A percentile compares a stretch with the other conserved stretches of the same genome.
Evolutionary conservation across 176 grass and related monocot species (phyloP).

Genomic region (Raddia guianensis): DNA sequence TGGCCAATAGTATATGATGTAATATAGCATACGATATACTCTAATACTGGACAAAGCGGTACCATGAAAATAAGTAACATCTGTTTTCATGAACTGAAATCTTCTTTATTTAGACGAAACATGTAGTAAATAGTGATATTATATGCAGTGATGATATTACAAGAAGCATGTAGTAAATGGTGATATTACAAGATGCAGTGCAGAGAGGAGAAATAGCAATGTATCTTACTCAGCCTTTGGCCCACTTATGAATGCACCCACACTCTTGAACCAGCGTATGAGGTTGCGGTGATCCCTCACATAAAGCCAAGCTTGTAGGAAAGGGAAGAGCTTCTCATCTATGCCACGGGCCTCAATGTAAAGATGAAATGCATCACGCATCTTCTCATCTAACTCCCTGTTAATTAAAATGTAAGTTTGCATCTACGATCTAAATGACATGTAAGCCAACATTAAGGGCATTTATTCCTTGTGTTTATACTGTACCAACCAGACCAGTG

Average conservation of each 20-base stretch:
- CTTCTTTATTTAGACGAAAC: not conserved
- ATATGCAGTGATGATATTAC: not conserved
- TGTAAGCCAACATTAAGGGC: not conserved
- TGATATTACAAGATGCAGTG: not conserved
- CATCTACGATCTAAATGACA: not conserved
- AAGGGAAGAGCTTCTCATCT: slow-evolving; percentile 89
- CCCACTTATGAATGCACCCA: slow-evolving; percentile 66
- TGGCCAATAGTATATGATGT: not conserved
- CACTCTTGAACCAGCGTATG: slow-evolving; percentile 83
- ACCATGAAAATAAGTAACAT: not conserved
- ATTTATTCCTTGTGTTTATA: not conserved
- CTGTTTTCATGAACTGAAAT: not conserved
- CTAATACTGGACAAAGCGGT: not conserved
- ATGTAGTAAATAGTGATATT: not conserved
- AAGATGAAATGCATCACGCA: slow-evolving; percentile 84
- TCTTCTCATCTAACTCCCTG: slow-evolving; percentile 87
- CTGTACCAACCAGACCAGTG: not conserved
- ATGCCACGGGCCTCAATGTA: slow-evolving; percentile 92
- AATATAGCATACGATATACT: not conserved
- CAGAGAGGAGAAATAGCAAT: not conserved
- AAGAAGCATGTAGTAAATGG: not conserved
- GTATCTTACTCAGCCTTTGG: slow-evolving; percentile 58
- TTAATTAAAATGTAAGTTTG: slow-evolving; percentile 32
- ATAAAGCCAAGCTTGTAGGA: slow-evolving; percentile 97
- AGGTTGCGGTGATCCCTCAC: slow-evolving; percentile 96